Percentiles rank a stretch among this genome's conserved stretches.
These are phyloP conservation scores for Paraleonurus japonicus DNA, from an alignment of 257 asterid species.

Conservation along the genomic window DNA sequence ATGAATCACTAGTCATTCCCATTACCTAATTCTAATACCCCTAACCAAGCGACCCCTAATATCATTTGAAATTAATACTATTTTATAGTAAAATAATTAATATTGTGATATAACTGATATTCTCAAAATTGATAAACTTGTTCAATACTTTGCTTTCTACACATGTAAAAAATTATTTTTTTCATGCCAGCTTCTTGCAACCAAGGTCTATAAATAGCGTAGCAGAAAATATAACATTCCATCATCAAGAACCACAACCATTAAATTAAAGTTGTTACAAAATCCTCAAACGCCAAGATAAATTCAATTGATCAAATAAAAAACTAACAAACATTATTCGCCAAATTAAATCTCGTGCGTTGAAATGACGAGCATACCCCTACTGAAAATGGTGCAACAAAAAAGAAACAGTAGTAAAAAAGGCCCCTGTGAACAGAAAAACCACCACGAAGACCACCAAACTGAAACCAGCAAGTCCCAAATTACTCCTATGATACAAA, in stretches of 20 bases:
- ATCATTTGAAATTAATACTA: too few species aligned
- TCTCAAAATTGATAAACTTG: too few species aligned
- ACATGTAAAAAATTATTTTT: too few species aligned
- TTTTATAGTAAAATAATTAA: too few species aligned
- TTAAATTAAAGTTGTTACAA: background rate
- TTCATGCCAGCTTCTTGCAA: too few species aligned
- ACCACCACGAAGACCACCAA: conserved; percentile 29
- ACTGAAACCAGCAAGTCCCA: conserved; percentile 34
- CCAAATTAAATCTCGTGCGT: background rate
- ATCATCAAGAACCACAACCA: background rate
- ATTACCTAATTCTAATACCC: too few species aligned
- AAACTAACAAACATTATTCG: background rate
- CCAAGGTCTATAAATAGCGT: too few species aligned
- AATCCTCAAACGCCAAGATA: background rate
- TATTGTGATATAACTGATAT: too few species aligned
- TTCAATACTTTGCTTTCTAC: too few species aligned
- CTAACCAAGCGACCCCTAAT: too few species aligned
- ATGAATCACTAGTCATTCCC: too few species aligned
- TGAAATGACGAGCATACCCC: background rate
- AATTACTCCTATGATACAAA: conserved; percentile 23
- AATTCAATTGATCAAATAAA: background rate
- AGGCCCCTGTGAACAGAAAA: conserved; percentile 32
- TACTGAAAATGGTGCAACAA: conserved; percentile 42
- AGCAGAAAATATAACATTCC: background rate
- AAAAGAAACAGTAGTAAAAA: conserved; percentile 23